Evolutionary conservation across 495 filamentous ascomycete genomes (phyloP).

Genomic region (Trichocladium uniseriatum): DNA sequence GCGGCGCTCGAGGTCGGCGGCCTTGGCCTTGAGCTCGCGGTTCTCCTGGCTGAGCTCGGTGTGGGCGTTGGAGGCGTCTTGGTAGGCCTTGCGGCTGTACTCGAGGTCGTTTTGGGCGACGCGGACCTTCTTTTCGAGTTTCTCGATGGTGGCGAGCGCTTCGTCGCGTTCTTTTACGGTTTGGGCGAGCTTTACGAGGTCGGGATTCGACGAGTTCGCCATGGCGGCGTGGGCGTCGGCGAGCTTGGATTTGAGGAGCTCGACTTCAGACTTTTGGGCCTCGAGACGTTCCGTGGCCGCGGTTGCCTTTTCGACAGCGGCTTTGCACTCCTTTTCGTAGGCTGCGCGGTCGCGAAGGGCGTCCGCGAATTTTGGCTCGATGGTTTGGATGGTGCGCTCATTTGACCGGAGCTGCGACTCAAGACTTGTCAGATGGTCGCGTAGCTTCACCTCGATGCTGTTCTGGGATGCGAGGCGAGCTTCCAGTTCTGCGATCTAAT

Average conservation of each 20-base stretch:
- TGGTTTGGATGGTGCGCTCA: slow-evolving; percentile 15
- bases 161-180: slow-evolving; percentile 31
- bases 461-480: slow-evolving; percentile 17
- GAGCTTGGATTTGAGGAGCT: slow-evolving; percentile 44
- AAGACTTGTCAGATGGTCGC: slow-evolving; percentile 21
- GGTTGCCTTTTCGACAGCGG: slow-evolving; percentile 17
- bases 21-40: slow-evolving; percentile 37
- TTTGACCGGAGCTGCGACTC: slow-evolving; percentile 26
- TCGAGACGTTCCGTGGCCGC: slow-evolving; percentile 22
- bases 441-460: slow-evolving; percentile 16
- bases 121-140: slow-evolving; percentile 38
- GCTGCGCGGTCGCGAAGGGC: slow-evolving; percentile 31
- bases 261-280: slow-evolving; percentile 34
- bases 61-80: slow-evolving; percentile 49
- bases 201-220: slow-evolving; percentile 39
- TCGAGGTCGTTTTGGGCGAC: slow-evolving; percentile 40
- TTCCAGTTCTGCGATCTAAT: slow-evolving; percentile 27
- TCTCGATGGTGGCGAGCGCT: slow-evolving; percentile 23
- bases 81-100: slow-evolving; percentile 54
- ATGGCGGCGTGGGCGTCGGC: slow-evolving; percentile 39
- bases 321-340: slow-evolving; percentile 28
- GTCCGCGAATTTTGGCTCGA: slow-evolving; percentile 27
- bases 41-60: slow-evolving; percentile 44
- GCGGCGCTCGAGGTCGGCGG: slow-evolving; percentile 40
- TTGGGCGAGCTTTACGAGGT: slow-evolving; percentile 38